Base-by-base conservation (phyloP, 352 stramenopile genomes). In the Phytopythium vexans region DNA sequence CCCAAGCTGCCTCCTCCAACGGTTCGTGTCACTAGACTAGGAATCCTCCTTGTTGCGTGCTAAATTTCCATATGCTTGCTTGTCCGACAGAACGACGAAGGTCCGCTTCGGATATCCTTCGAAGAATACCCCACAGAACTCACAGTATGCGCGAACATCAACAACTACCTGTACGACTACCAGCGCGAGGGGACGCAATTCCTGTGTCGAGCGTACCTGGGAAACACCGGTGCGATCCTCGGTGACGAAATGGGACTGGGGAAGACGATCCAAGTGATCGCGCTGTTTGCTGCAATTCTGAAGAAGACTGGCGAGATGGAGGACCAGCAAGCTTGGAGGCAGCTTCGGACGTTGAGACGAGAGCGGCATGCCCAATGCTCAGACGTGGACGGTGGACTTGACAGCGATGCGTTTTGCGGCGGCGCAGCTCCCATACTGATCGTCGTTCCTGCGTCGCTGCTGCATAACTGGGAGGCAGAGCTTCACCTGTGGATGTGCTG, bases 391-490 rank as follows among this genome's bases (percentile, higher is more conserved):
- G 53, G 42, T 34, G 58, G 48, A 40, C 42, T 59, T 56, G 50
- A 52, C 64, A 94, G 42, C 71, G 86, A 56, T 51, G 77, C 16
- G 82, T 95, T 60, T 68, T 62, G 45, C 45, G 52, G 65, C 56
- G 62, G 74, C 12, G 49, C 68, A n/a, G 57, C 60, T 8, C 97
- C 97, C 39, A 96, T 99, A 65, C 77, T 99, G 34, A 95, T 99
- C 49, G 86, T 99, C 37, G 97, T 99, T 6, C 97, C 97, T 27
- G 99, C 96, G 35, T 98, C 88, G 10, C 93, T 97, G 56, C 85
- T 99, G 12, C 86, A 99, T 44, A 99, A 99, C 61, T 99, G 97
- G 97, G 97, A 99, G 60, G 90, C 91, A 14, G 97, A 99, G 68
- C 86, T 99, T 34, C 98, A 98, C 56, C 70, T 92, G n/a, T 99